Evolutionary conservation across 2,329 filamentous ascomycete genomes (phyloP).

Genomic region (Phyllosticta citrichinensis): DNA sequence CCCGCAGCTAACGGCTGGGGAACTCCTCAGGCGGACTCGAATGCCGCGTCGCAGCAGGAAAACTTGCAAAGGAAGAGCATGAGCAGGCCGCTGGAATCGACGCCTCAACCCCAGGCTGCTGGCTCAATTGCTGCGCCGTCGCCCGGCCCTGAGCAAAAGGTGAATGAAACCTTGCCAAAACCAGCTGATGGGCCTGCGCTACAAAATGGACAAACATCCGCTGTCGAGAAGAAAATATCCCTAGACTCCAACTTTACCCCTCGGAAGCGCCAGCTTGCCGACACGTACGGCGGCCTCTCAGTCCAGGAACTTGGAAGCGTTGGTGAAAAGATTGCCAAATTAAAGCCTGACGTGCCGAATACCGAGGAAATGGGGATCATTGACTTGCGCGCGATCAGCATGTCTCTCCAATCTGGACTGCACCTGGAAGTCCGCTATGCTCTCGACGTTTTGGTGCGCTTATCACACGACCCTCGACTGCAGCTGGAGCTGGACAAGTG

Average conservation of each 20-base stretch:
- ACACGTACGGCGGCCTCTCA: constrained; percentile 60
- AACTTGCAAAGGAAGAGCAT: constrained; percentile 25
- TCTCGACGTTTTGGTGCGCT: constrained; percentile 67
- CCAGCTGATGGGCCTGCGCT: constrained; percentile 9
- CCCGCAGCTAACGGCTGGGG: constrained; percentile 32
- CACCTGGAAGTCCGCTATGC: constrained; percentile 83
- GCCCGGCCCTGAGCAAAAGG: constrained; percentile 19
- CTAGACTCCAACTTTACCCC: constrained; percentile 12
- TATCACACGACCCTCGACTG: constrained; percentile 55
- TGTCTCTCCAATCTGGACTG: constrained; percentile 82
- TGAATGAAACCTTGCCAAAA: constrained; percentile 13
- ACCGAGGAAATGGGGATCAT: constrained; percentile 75
- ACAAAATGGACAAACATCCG: constrained; percentile 11
- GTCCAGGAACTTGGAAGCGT: constrained; percentile 54
- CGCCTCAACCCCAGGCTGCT: constrained; percentile 20
- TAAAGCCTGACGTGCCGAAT: constrained; percentile 65
- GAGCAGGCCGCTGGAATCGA: constrained; percentile 27
- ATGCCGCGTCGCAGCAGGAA: constrained; percentile 10
- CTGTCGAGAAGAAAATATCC: constrained; percentile 11
- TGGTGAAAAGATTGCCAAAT: constrained; percentile 54
- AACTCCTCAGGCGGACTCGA: constrained; percentile 33
- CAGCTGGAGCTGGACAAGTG: constrained; percentile 63
- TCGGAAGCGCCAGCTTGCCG: constrained; percentile 35
- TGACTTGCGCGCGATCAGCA: constrained; percentile 80
- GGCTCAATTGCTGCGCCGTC: constrained; percentile 19